Evolutionary conservation across 2,329 filamentous ascomycete genomes (phyloP).

Genomic region (Fusarium miscanthi): DNA sequence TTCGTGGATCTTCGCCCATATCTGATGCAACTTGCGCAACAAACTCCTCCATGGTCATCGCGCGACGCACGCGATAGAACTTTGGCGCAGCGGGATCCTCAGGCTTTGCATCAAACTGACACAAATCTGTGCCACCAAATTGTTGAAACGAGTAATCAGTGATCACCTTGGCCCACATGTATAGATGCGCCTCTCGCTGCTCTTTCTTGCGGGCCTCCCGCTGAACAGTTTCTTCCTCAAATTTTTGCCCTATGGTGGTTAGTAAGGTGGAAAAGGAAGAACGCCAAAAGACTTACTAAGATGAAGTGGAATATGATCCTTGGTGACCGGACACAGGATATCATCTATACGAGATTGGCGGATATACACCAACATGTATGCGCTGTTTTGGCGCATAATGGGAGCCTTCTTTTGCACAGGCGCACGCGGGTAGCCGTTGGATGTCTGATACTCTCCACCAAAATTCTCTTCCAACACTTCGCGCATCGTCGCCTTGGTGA

Average conservation of each 20-base stretch:
- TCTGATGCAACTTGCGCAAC: constrained; percentile 77
- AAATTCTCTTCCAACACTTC: constrained; percentile 98
- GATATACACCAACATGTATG: constrained; percentile 99
- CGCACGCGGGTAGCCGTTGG: constrained; percentile 59
- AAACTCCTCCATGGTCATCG: constrained; percentile 82
- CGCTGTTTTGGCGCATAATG: constrained; percentile 78
- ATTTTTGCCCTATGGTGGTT: constrained; percentile 67
- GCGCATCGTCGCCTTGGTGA: constrained; percentile 90
- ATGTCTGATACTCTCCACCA: constrained; percentile 80
- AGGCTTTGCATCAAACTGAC: constrained; percentile 70
- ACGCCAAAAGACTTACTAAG: constrained; percentile 67
- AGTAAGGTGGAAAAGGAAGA: constrained; percentile 12
- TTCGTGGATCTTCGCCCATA: constrained; percentile 72
- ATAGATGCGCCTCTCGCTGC: constrained; percentile 92
- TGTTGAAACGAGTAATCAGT: constrained; percentile 83
- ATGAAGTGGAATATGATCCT: constrained; percentile 83
- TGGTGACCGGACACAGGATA: constrained; percentile 80
- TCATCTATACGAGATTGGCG: constrained; percentile 86
- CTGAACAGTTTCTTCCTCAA: constrained; percentile 84
- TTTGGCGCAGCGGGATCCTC: constrained; percentile 78
- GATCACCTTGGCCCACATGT: constrained; percentile 85
- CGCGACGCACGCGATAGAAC: constrained; percentile 77
- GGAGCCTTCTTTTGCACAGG: constrained; percentile 66
- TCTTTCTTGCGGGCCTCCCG: constrained; percentile 85
- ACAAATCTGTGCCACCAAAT: constrained; percentile 87